Evolutionary conservation across 768 basidiomycete species (phyloP), one percentile per base, ranked within the genome.

Genomic region (Xerocomellus dryophilus): DNA sequence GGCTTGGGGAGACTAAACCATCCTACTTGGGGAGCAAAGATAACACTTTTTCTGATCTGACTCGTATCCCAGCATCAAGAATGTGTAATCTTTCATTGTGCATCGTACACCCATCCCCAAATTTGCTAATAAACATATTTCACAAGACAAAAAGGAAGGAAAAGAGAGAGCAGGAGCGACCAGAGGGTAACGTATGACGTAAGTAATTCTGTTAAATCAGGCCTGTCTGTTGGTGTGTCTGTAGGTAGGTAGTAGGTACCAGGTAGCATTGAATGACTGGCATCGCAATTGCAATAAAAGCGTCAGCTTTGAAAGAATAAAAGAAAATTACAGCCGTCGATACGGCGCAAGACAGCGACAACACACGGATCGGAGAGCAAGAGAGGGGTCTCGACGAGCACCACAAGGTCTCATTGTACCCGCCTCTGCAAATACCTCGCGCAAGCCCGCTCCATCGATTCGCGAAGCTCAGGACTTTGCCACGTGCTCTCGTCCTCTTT

Each of bases 381-480:
- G 9, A 21, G 14, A 27, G 4, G 17, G 7, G 2, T 14, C 14
- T 21, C 7, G 9, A 32, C 20, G 46, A 18, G 50, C 15, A 42
- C n/a, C 40, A 3, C 18, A 17, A 25, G 18, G 34, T 18, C 20
- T 66, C 34, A 66, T 52, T 57, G 47, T 45, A 38, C 42, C 23
- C 52, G 53, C 43, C 54, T 66, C 46, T 66, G 61, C 46, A 60
- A 20, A 32, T 61, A 61, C 29, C 44, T 57, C 6, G 78, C 79
- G 29, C 88, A 73, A 9, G 88, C 88, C 8, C 75, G 73, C 68
- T 83, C 83, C 88, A 90, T 91, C 25, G 78, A 80, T 70, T 86
- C 84, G 51, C 80, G 76, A 36, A 91, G 64, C 72, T 86, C 84
- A 1, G 82, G 77, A 63, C 85, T 89, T 66, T 81, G 74, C 78